Evolutionary conservation across 2,329 filamentous ascomycete genomes (phyloP).

Genomic region (Helminthosporium solani): DNA sequence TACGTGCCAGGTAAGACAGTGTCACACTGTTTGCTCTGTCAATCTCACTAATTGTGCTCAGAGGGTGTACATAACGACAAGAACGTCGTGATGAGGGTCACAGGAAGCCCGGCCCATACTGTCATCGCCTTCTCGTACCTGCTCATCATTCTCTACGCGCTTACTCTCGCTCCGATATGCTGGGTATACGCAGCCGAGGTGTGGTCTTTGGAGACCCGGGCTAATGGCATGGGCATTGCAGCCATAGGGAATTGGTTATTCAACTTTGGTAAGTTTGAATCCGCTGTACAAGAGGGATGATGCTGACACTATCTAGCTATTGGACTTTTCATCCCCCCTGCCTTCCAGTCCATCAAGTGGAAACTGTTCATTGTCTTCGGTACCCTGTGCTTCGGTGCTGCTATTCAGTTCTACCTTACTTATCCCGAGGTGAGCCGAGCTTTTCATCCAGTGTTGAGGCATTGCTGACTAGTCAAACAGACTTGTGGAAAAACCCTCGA

Average conservation of each 20-base stretch:
- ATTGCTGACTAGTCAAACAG: constrained; percentile 5
- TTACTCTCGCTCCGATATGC: constrained; percentile 63
- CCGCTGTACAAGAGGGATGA: constrained; percentile 37
- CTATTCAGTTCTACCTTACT: constrained; percentile 49
- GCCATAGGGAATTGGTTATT: constrained; percentile 54
- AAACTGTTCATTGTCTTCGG: constrained; percentile 56
- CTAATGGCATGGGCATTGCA: constrained; percentile 60
- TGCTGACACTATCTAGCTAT: constrained; percentile 53
- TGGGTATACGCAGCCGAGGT: constrained; percentile 69
- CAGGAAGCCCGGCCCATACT: constrained; percentile 56
- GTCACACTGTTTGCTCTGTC: not conserved
- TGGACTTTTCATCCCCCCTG: constrained; percentile 59
- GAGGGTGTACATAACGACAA: constrained; percentile 48
- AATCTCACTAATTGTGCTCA: constrained; percentile 4
- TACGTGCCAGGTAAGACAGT: constrained; percentile 40
- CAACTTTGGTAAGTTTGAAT: constrained; percentile 59
- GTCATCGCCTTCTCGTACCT: constrained; percentile 68
- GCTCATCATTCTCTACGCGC: constrained; percentile 62
- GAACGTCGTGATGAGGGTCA: constrained; percentile 58
- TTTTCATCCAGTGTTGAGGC: not conserved
- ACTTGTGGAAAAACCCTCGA: constrained; percentile 44
- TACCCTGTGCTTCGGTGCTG: constrained; percentile 45
- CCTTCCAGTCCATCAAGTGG: constrained; percentile 60
- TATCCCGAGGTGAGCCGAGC: constrained; percentile 40
- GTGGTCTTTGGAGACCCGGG: constrained; percentile 62